Evolutionary conservation across 805 yeast genomes (phyloP), one percentile per base, ranked within the genome.

Genomic region (Schwanniomyces occidentalis): DNA sequence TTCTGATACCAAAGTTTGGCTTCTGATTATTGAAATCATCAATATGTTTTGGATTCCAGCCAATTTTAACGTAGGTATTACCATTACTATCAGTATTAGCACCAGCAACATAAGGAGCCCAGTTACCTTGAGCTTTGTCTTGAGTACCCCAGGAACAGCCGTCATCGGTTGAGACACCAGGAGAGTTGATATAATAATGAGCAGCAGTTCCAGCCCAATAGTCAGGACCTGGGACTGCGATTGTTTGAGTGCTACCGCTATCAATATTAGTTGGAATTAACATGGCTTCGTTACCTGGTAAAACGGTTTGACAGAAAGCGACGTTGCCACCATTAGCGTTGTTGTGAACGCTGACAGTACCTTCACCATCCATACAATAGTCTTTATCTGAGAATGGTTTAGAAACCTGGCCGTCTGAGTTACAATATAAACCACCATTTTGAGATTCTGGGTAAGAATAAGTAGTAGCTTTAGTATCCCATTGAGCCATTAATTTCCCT

Each of bases 211-310:
- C 62, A 9, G 93, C 93, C 85, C 86, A 87, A 68, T 88, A 88
- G 37, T 78, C 79, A 2, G 89, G 65, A 15, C 85, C 88, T 12
- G 96, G 96, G 34, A 88, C 96, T 15, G 96, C 95, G 38, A 88
- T 63, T 2, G 73, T 67, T 36, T 67, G 60, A n/a, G 68, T 41
- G 6, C 63, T 50, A 7, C 77, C 73, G 9, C 70, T 61, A n/a
- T 64, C 71, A 38, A 82, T 78, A 35, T 71, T 56, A 15, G 95
- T 87, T 41, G 96, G 96, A 46, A 89, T 87, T 56, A 87, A 70
- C 96, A 88, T 88, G 48, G 88, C 95, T 66, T 88, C 96, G 60
- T 87, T 85, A 47, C 96, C 96, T 16, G 96, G 96, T 38, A 89
- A 71, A 5, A 89, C 95, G 6, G 96, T 88, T 65, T 89, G 96